Percentiles rank a stretch among this genome's conserved stretches.
Conservation (phyloP, 163 green algal species). For the Scenedesmus sp. region DNA sequence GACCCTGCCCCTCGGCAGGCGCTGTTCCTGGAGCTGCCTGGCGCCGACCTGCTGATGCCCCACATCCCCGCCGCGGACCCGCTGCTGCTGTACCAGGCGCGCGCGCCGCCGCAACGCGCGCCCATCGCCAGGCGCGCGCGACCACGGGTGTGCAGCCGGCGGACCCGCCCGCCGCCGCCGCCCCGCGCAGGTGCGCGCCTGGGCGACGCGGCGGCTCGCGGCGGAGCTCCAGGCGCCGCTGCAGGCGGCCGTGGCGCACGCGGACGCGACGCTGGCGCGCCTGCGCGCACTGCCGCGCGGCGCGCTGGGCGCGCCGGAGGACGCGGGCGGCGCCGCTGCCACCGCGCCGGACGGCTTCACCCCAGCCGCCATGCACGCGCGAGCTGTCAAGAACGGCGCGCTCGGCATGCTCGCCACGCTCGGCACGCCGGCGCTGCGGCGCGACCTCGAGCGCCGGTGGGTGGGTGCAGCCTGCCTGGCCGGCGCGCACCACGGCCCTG, state of each 20-base stretch:
- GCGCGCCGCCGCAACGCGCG: not conserved
- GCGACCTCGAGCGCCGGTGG: too few relatives aligned
- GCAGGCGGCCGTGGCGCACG: not conserved
- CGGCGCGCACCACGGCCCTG: too few relatives aligned
- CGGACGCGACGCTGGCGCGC: not conserved
- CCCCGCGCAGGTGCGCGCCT: not conserved
- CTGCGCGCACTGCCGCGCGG: not conserved
- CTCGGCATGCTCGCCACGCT: not conserved
- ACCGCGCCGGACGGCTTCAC: not conserved
- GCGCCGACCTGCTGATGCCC: not conserved
- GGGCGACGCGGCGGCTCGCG: not conserved
- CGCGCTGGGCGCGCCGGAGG: not conserved
- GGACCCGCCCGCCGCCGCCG: not conserved
- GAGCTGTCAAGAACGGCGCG: not conserved
- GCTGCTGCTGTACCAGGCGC: not conserved
- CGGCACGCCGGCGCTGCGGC: not conserved
- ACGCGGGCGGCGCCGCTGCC: not conserved
- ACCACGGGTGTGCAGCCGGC: too few relatives aligned
- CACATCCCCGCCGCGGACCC: not conserved
- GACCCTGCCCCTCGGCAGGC: not conserved
- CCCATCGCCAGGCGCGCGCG: too few relatives aligned
- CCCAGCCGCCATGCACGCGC: not conserved
- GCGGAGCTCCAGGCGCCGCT: not conserved
- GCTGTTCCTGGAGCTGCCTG: not conserved
- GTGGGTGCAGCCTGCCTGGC: too few relatives aligned